phyloP scores from a whole-genome alignment of 306 rosid genomes.

The Canavalia gladiata region DNA sequence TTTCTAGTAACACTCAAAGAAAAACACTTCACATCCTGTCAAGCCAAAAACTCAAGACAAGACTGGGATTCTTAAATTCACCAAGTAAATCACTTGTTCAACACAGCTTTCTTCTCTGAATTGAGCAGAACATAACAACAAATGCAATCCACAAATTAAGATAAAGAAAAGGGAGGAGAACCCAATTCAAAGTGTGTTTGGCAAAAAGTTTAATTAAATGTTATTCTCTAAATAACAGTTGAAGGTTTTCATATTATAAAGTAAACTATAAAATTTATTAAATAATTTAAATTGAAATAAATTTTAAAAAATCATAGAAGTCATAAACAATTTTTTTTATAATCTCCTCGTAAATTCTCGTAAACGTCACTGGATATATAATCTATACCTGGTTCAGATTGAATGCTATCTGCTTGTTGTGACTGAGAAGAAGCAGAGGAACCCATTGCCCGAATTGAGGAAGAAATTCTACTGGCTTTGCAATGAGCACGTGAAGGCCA shows the following conservation, averaged over 20 bases:
- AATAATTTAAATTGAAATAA: no score
- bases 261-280: no score
- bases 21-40: no score
- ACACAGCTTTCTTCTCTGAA: not conserved
- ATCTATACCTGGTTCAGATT: slow-evolving; percentile 59
- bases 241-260: no score
- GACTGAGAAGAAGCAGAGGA: slow-evolving; percentile 83
- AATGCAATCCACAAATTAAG: not conserved
- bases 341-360: no score
- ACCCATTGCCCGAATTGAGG: slow-evolving; percentile 75
- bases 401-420: slow-evolving; percentile 59
- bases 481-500: slow-evolving; percentile 48
- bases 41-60: not conserved
- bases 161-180: slow-evolving; percentile 10
- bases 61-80: not conserved
- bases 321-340: no score
- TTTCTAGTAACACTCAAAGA: no score
- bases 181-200: not conserved
- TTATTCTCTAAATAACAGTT: no score
- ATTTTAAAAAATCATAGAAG: no score
- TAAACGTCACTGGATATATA: not conserved
- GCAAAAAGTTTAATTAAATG: no score
- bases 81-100: not conserved
- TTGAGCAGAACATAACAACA: slow-evolving; percentile 1
- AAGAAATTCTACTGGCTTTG: slow-evolving; percentile 54